Evolutionary conservation across 352 stramenopile species (phyloP), one percentile per base, ranked within the genome.

Genomic region (Nothophytophthora sp.): DNA sequence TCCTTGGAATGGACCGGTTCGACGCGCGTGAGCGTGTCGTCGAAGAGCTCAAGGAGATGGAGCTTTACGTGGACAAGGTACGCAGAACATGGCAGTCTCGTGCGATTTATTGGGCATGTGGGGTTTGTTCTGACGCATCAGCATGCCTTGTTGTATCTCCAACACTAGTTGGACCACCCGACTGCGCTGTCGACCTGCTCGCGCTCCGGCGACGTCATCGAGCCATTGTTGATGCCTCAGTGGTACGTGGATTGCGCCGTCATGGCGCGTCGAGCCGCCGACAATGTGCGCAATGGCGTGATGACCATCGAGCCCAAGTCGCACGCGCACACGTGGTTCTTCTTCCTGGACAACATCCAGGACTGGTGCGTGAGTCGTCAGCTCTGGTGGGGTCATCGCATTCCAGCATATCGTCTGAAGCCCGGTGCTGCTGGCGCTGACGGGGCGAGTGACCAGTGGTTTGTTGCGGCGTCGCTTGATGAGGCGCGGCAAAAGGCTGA

Each of bases 311-410:
- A 93, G 20, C 86, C 86, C 0, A 81, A 90, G 55, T 72, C 67
- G 2, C 86, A 96, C 70, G 96, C 99, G 70, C 98, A 98, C 63
- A 98, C 92, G 34, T 97, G 93, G 90, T 96, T 97, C 61, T 96
- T 96, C 48, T 99, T 97, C 95, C 81, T 99, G 16, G 93, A 97
- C 38, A 98, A 99, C 66, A 99, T 99, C 64, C 95, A 97, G 56
- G 97, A 99, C 77, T 99, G 98, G 98, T 99, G 97, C 75, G 96
- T 99, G 33, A 99, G 94, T 24, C 85, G 98, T 48, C 98, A 99
- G 72, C 73, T 99, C 25, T 99, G 97, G 97, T 99, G 98, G 98
- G 98, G 98, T 7, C 98, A 99, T 67, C 91, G 97, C 40, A 99
- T 99, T 55, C 98, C 98, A 0, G 98, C 98, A 5, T 99, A 98